Conservation (phyloP, 1,139 yeast species). For the Yamadazyma membranifaciens region DNA sequence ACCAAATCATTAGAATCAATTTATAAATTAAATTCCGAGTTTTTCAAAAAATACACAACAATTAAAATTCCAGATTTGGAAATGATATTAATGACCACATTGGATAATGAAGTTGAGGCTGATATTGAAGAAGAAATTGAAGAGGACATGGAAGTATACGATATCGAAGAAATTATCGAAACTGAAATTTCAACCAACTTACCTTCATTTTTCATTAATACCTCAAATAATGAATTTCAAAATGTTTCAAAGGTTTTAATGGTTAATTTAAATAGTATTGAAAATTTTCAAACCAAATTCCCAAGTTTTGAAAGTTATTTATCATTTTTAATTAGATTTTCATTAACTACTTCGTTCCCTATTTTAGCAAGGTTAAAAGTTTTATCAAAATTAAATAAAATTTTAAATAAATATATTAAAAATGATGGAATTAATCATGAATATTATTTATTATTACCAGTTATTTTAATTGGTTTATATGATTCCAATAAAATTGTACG, state of each 20-base stretch:
- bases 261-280: constrained; percentile 11
- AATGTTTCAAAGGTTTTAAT: constrained; percentile 21
- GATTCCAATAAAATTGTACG: constrained; percentile 31
- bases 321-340: constrained; percentile 58
- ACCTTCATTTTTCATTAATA: constrained; percentile 37
- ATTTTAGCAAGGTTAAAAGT: constrained; percentile 50
- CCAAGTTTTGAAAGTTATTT: constrained; percentile 35
- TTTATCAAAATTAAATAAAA: constrained; percentile 35
- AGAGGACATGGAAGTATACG: constrained; percentile 7
- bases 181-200: constrained; percentile 15
- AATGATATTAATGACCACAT: constrained; percentile 63
- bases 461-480: constrained; percentile 34
- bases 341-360: constrained; percentile 59
- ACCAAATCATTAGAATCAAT: constrained; percentile 47
- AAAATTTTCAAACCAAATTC: constrained; percentile 20
- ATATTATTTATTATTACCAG: constrained; percentile 37
- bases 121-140: constrained; percentile 16
- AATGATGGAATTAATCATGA: constrained; percentile 16
- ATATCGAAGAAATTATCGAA: constrained; percentile 7
- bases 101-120: constrained; percentile 28
- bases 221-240: constrained; percentile 43
- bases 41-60: constrained; percentile 32
- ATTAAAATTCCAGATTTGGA: constrained; percentile 58
- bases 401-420: constrained; percentile 29
- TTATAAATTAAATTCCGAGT: constrained; percentile 33